phyloP scores from a whole-genome alignment of 352 stramenopile species.

The Pythium brachiatum region DNA sequence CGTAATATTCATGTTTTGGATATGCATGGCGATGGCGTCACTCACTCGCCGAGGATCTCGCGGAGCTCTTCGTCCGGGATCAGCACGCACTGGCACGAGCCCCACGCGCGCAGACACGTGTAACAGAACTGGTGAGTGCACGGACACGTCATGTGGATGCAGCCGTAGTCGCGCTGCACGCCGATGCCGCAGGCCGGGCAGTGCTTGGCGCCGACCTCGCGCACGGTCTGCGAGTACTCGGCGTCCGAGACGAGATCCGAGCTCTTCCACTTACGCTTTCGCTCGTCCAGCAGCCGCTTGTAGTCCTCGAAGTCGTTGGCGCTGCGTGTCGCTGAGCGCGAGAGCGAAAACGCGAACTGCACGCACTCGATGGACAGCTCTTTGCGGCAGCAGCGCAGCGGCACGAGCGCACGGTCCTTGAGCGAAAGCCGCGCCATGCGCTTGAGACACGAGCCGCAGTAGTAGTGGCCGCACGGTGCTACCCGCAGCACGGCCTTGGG shows the following conservation, averaged over 20 bases:
- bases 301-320: constrained; percentile 45
- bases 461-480: constrained; percentile 60
- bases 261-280: constrained; percentile 38
- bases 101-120: constrained; percentile 54
- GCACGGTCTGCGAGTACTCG: constrained; percentile 54
- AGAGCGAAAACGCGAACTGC: constrained; percentile 29
- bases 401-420: constrained; percentile 52
- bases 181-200: constrained; percentile 74
- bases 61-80: constrained; percentile 56
- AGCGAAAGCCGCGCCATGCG: constrained; percentile 63
- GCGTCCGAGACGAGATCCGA: constrained; percentile 59
- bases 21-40: too few relatives aligned
- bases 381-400: constrained; percentile 68
- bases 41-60: constrained; percentile 49
- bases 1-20: background rate
- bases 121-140: constrained; percentile 80
- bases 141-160: constrained; percentile 73
- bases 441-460: constrained; percentile 51
- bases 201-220: constrained; percentile 52
- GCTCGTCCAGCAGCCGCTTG: constrained; percentile 40
- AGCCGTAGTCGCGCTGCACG: constrained; percentile 70
- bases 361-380: constrained; percentile 69
- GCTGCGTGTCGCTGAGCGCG: background rate
- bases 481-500: constrained; percentile 22
- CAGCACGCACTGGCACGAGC: constrained; percentile 49